Conservation (phyloP, 2,329 filamentous ascomycete genomes). For the Neophaeococcomyces mojaviensis region DNA sequence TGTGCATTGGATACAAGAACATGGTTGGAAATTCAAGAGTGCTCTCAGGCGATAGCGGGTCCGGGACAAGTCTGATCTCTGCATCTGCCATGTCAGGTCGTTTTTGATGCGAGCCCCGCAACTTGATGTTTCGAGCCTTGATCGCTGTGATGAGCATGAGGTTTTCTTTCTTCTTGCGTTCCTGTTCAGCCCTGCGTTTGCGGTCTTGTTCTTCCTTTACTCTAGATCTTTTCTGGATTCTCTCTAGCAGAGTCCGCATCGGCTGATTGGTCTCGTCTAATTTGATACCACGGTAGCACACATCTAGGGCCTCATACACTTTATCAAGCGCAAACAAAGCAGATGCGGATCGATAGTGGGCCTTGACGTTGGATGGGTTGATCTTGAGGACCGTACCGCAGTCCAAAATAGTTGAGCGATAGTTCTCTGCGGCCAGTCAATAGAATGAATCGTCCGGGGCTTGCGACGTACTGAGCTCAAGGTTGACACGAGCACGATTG, state of each 20-base stretch:
- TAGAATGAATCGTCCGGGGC: slow-evolving; percentile 2
- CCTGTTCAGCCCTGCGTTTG: slow-evolving; percentile 46
- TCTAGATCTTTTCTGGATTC: slow-evolving; percentile 55
- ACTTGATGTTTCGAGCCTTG: slow-evolving; percentile 60
- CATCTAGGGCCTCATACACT: slow-evolving; percentile 70
- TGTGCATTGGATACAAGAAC: slow-evolving; percentile 73
- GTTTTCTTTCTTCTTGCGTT: slow-evolving; percentile 45
- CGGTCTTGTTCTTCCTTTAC: slow-evolving; percentile 49
- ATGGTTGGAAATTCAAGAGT: slow-evolving; percentile 69
- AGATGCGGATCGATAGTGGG: slow-evolving; percentile 74
- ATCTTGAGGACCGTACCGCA: slow-evolving; percentile 71
- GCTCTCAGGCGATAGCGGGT: slow-evolving; percentile 66
- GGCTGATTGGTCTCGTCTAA: slow-evolving; percentile 65
- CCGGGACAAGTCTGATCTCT: slow-evolving; percentile 58
- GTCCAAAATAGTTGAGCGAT: slow-evolving; percentile 77
- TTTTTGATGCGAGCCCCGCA: slow-evolving; percentile 54
- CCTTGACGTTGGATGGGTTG: slow-evolving; percentile 78
- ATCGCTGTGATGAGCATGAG: slow-evolving; percentile 59
- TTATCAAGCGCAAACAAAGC: slow-evolving; percentile 75
- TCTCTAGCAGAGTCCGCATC: slow-evolving; percentile 53
- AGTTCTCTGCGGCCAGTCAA: slow-evolving; percentile 56
- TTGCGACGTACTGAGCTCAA: slow-evolving; percentile 60
- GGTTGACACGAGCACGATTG: slow-evolving; percentile 84
- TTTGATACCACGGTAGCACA: slow-evolving; percentile 63
- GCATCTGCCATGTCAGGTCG: slow-evolving; percentile 87